phyloP scores from a whole-genome alignment of 2,329 filamentous ascomycete genomes.

The Monosporascus sp. region DNA sequence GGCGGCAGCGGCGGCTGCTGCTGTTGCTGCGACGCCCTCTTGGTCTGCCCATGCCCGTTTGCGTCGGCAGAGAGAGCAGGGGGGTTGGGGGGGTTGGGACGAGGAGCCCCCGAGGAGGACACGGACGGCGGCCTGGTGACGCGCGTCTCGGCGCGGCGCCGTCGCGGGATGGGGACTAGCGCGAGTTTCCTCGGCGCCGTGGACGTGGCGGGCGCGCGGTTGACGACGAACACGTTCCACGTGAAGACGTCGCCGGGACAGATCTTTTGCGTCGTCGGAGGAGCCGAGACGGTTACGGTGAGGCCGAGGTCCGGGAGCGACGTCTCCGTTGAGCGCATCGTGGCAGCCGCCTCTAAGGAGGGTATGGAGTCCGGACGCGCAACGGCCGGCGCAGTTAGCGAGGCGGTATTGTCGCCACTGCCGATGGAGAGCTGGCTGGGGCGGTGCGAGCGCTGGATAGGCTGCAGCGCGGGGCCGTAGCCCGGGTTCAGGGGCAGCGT shows the following conservation, averaged over 20 bases:
- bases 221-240: constrained; percentile 73
- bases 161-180: constrained; percentile 61
- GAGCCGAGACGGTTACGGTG: constrained; percentile 68
- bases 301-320: constrained; percentile 60
- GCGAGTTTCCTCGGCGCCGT: constrained; percentile 59
- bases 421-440: constrained; percentile 61
- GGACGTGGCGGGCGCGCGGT: constrained; percentile 48
- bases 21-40: constrained; percentile 22
- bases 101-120: constrained; percentile 18
- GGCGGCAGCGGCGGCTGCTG: constrained; percentile 17
- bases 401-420: constrained; percentile 46
- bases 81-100: background rate
- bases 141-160: constrained; percentile 53
- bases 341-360: constrained; percentile 51
- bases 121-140: constrained; percentile 50
- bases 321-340: constrained; percentile 36
- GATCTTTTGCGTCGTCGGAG: constrained; percentile 41
- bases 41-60: constrained; percentile 7
- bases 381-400: constrained; percentile 53
- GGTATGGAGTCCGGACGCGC: constrained; percentile 57
- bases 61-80: background rate
- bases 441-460: constrained; percentile 57
- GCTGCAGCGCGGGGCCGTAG: constrained; percentile 51
- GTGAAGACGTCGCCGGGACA: constrained; percentile 62
- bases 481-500: constrained; percentile 59